Base-by-base conservation (phyloP, 768 basidiomycete species). In the Piloderma croceum region DNA sequence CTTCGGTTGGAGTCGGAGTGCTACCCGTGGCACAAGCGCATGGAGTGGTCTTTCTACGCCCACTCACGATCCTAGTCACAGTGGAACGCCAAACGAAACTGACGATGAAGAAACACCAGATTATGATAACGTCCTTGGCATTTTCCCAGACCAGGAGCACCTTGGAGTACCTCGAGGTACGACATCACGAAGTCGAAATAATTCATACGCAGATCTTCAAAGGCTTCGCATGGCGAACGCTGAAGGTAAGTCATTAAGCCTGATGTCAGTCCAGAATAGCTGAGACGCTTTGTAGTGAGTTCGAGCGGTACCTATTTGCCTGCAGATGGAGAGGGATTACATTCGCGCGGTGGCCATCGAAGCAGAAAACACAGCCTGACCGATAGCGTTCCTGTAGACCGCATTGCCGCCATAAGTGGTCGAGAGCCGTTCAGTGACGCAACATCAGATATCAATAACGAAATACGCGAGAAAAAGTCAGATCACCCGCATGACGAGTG, bases 81-180 rank as follows among this genome's bases (percentile, higher is more conserved):
- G 79, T 15, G 73, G 66, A 27, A 85, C 83, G 6, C 87, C 88
- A 0, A 81, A 84, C 36, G 79, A 77, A 34, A 81, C 84, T 11
- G 91, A 92, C 51, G 87, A 90, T 20, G 90, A 92, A 54, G 89
- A 90, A 37, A 75, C 77, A 35, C 90, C 89, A 29, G 91, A 94
- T 62, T 93, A 93, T 58, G 91, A 94, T 58, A 79, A 93, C 61
- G 85, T 92, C 34, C 73, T 90, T 35, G 76, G 79, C 7, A 69
- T 81, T 46, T 61, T 90, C 39, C 71, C 72, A 15, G 50, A 74
- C 39, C 77, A 77, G 40, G 74, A 75, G 54, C 54, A 42, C 47
- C 48, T 45, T 50, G 56, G 31, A 45, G 41, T 55, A 37, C 38
- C 44, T 46, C 60, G 57, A 49, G n/a, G n/a, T n/a, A n/a, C n/a